Evolutionary conservation across 176 grass and related monocot species (phyloP).

Genomic region (Olyra latifolia): DNA sequence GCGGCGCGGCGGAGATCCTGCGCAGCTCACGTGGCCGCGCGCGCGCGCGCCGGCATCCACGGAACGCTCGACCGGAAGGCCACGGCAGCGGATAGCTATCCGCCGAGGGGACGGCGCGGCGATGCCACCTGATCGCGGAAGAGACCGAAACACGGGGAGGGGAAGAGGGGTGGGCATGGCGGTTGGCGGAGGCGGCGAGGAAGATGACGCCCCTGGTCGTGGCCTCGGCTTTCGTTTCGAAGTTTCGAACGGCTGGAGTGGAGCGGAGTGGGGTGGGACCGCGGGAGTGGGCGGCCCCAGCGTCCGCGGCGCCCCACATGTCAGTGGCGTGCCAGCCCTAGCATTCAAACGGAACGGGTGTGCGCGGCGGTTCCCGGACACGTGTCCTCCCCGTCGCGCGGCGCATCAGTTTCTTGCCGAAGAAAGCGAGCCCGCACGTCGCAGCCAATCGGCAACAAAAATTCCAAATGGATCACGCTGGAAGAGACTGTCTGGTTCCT

Average conservation of each 20-base stretch:
- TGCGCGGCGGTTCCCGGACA: neutral
- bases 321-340: neutral
- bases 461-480: neutral
- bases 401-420: neutral
- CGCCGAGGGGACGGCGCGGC: neutral
- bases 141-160: neutral
- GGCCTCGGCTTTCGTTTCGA: neutral
- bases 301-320: neutral
- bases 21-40: neutral
- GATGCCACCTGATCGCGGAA: neutral
- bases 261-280: neutral
- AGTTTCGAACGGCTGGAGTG: neutral
- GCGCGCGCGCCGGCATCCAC: neutral
- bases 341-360: neutral
- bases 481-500: neutral
- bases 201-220: neutral
- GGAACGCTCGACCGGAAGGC: too few species aligned
- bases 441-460: neutral
- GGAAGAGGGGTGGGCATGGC: neutral
- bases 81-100: neutral
- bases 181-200: neutral
- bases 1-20: neutral
- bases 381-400: neutral
- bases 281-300: neutral
- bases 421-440: neutral